Conservation (phyloP, 495 filamentous ascomycete genomes). For the Cryomyces minteri region DNA sequence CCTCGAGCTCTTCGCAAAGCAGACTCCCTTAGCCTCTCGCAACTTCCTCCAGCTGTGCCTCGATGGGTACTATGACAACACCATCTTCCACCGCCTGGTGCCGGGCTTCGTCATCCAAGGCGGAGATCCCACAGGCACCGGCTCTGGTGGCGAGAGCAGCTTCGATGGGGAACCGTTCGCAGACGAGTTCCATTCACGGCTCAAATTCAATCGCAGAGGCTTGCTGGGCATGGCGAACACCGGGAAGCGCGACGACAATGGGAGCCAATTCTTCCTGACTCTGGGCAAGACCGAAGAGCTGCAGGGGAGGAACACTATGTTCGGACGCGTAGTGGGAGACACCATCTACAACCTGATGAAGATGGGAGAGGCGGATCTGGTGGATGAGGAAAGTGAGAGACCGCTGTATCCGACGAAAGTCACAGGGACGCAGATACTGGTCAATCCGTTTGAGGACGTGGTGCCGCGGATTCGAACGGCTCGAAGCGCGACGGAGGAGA, state of each 20-base stretch:
- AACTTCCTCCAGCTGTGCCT: conserved; percentile 93
- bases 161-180: conserved; percentile 75
- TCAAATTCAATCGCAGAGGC: conserved; percentile 86
- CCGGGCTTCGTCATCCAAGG: conserved; percentile 88
- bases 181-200: conserved; percentile 79
- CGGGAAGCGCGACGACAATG: conserved; percentile 56
- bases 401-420: conserved; percentile 78
- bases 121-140: conserved; percentile 69
- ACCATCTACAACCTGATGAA: conserved; percentile 90
- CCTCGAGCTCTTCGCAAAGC: conserved; percentile 84
- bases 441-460: conserved; percentile 83
- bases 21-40: conserved; percentile 75
- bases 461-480: conserved; percentile 41
- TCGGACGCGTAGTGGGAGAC: conserved; percentile 82
- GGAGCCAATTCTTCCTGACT: conserved; percentile 95
- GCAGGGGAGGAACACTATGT: conserved; percentile 51
- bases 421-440: conserved; percentile 60
- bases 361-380: conserved; percentile 73
- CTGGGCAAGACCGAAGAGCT: conserved; percentile 68
- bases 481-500: conserved; percentile 21
- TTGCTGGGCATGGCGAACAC: conserved; percentile 86
- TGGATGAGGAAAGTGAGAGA: conserved; percentile 51
- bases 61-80: conserved; percentile 85
- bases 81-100: conserved; percentile 83
- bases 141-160: conserved; percentile 77